These are phyloP conservation scores for Daldinia bambusicola DNA, from an alignment of 495 filamentous ascomycete genomes.

Conservation along the genomic window DNA sequence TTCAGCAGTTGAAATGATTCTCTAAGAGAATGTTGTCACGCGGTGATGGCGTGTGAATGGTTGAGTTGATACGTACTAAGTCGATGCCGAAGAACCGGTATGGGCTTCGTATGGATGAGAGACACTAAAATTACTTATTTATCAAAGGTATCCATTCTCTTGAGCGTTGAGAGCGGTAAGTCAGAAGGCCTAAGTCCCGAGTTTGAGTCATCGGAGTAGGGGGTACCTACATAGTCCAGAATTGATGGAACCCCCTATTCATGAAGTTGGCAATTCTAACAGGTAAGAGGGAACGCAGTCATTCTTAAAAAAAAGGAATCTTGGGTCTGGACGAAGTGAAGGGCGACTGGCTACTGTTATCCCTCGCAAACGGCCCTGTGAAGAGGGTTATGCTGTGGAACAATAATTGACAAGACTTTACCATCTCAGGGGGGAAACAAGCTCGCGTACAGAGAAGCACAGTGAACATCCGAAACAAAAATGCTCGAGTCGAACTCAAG, in stretches of 20 bases:
- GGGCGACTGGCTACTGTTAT: slow-evolving; percentile 13
- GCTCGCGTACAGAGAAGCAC: not conserved
- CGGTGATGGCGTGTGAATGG: not conserved
- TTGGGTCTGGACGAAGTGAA: slow-evolving; percentile 2
- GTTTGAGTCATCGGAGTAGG: not conserved
- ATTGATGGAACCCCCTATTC: not conserved
- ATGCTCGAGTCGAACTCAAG: not conserved
- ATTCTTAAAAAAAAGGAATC: slow-evolving; percentile 22
- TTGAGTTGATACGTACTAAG: not conserved
- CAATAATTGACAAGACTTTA: slow-evolving; percentile 5
- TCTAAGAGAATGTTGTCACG: not conserved
- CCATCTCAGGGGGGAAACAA: slow-evolving; percentile 14
- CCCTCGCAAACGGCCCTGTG: slow-evolving; percentile 15
- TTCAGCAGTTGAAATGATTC: not conserved
- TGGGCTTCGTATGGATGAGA: not conserved
- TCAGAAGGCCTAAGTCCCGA: not conserved
- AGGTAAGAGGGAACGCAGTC: not conserved
- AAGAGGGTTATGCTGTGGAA: slow-evolving; percentile 30
- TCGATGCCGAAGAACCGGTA: not conserved
- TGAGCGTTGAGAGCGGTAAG: not conserved
- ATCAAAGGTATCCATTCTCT: not conserved
- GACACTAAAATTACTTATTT: not conserved
- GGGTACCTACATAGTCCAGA: too few species aligned
- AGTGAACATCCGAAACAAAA: slow-evolving; percentile 4
- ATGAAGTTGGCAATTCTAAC: slow-evolving; percentile 6